phyloP scores from a whole-genome alignment of 441 rosid species.

The Erodium texanum region DNA sequence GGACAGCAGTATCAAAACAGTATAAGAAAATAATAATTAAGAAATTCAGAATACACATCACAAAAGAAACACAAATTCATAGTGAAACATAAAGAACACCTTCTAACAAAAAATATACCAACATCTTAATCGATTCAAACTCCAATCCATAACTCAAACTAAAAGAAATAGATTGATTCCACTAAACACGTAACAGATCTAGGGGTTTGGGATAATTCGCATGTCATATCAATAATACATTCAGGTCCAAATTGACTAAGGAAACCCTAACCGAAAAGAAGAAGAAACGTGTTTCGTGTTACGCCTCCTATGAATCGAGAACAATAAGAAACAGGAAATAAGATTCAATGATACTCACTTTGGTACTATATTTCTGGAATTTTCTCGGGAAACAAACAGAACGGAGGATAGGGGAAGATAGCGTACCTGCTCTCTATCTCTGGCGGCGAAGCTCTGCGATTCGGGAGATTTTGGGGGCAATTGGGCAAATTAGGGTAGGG shows the following conservation, averaged over 20 bases:
- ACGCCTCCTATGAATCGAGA: neutral
- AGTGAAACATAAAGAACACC: neutral
- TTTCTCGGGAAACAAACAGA: conserved; percentile 9
- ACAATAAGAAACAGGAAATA: neutral
- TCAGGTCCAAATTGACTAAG: neutral
- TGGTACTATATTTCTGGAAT: neutral
- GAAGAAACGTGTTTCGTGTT: neutral
- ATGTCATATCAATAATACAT: neutral
- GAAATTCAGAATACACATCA: neutral
- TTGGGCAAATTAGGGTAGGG: conserved; percentile 8
- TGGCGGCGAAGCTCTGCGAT: conserved; percentile 10
- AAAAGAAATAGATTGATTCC: neutral
- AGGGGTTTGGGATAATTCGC: neutral
- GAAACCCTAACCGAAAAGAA: conserved; percentile 7
- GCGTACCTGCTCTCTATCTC: conserved; percentile 5
- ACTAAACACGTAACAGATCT: neutral
- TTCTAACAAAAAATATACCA: no score
- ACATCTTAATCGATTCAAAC: neutral
- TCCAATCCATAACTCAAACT: neutral
- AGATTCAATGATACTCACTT: neutral
- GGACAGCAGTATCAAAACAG: neutral
- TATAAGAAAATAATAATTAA: neutral
- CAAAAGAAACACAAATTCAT: neutral
- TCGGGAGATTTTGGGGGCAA: conserved; percentile 3
- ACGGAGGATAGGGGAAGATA: neutral